Evolutionary conservation across 2,329 filamentous ascomycete genomes (phyloP).

Genomic region (Beauveria sp.): DNA sequence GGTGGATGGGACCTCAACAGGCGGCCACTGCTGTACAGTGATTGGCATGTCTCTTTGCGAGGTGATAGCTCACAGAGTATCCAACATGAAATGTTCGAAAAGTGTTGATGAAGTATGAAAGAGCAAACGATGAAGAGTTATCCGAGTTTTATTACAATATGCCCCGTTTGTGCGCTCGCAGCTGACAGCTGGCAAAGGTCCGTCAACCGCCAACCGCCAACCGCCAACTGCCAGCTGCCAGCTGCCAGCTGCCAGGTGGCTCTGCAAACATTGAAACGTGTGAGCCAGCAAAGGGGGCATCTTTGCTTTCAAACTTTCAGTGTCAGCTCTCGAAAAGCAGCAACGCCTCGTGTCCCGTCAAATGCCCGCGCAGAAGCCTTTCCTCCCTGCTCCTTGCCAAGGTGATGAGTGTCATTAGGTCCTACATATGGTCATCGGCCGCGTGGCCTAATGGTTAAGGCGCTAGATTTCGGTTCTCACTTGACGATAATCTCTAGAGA

Average conservation of each 20-base stretch:
- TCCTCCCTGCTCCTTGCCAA: neutral
- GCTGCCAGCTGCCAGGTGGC: neutral
- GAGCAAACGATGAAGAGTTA: neutral
- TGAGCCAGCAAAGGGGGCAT: neutral
- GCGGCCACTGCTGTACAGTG: neutral
- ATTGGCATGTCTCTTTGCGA: neutral
- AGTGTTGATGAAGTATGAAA: neutral
- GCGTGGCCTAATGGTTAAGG: slow-evolving; percentile 38
- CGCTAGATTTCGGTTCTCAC: slow-evolving; percentile 33
- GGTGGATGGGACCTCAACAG: neutral
- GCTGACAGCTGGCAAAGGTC: neutral
- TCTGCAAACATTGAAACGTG: neutral
- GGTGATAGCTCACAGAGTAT: neutral
- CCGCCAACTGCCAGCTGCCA: neutral
- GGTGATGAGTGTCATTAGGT: slow-evolving; percentile 4
- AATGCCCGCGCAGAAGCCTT: too few relatives aligned
- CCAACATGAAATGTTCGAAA: neutral
- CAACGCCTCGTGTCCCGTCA: too few relatives aligned
- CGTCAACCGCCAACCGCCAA: neutral
- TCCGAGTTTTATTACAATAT: neutral
- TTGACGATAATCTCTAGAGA: slow-evolving; percentile 28
- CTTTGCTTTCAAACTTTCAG: neutral
- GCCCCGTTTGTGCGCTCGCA: slow-evolving; percentile 4
- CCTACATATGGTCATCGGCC: slow-evolving; percentile 20
- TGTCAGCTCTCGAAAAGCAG: too few relatives aligned